Conservation (phyloP, 2,329 filamentous ascomycete species). For the Pestalotiopsis sp. region DNA sequence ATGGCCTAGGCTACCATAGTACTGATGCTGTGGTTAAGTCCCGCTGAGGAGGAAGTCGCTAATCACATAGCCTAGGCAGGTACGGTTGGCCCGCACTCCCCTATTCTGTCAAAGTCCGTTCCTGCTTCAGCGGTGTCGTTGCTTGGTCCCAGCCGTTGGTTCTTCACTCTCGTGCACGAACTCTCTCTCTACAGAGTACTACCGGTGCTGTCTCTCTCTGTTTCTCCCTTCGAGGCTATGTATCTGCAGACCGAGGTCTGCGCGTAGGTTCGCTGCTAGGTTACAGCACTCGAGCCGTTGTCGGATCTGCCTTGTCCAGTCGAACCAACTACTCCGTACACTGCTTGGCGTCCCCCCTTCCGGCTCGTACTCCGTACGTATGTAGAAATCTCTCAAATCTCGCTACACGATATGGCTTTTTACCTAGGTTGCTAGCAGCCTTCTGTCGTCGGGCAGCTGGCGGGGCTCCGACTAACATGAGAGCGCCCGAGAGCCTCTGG, state of each 20-base stretch:
- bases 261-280: conserved; percentile 6
- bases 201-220: too few species aligned
- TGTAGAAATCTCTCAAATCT: neutral
- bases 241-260: neutral
- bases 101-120: neutral
- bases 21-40: conserved; percentile 1
- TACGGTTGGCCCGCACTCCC: neutral
- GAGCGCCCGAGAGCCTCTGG: neutral
- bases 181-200: neutral
- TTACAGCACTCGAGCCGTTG: neutral
- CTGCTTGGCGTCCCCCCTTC: neutral
- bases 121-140: neutral
- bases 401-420: neutral
- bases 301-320: neutral
- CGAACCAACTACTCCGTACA: neutral
- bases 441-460: neutral
- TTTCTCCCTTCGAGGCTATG: too few species aligned
- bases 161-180: neutral
- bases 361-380: too few species aligned
- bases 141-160: neutral
- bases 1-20: conserved; percentile 19
- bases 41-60: conserved; percentile 1
- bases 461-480: neutral
- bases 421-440: too few species aligned
- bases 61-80: neutral